Evolutionary conservation across 2,329 filamentous ascomycete genomes (phyloP).

Genomic region (Rhynchosporium secalis): DNA sequence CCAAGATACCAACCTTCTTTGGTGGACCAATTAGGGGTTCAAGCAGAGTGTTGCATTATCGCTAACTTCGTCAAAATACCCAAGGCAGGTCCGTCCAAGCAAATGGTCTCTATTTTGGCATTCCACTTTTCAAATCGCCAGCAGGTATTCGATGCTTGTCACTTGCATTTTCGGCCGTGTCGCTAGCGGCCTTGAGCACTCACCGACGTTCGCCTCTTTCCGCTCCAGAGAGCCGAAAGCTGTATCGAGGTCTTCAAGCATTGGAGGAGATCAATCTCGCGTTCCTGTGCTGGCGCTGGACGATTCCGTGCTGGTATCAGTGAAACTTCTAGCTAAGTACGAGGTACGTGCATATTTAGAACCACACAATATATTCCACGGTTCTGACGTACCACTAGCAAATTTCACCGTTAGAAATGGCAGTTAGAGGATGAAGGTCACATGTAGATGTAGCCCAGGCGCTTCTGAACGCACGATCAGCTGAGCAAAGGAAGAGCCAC

Average conservation of each 20-base stretch:
- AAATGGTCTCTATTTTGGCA: slow-evolving; percentile 58
- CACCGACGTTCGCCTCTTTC: slow-evolving; percentile 41
- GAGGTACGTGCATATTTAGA: slow-evolving; percentile 45
- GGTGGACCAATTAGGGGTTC: slow-evolving; percentile 43
- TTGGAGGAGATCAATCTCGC: slow-evolving; percentile 52
- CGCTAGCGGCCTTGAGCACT: slow-evolving; percentile 55
- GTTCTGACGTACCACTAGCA: slow-evolving; percentile 35
- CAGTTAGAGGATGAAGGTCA: slow-evolving; percentile 57
- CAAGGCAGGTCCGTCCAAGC: slow-evolving; percentile 47
- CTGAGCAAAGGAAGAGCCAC: background rate
- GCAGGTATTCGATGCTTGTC: slow-evolving; percentile 48
- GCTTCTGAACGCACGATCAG: slow-evolving; percentile 51
- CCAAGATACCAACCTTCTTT: slow-evolving; percentile 26
- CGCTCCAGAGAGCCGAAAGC: slow-evolving; percentile 45
- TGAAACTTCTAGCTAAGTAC: slow-evolving; percentile 59
- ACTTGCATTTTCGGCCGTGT: slow-evolving; percentile 52
- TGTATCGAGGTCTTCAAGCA: slow-evolving; percentile 50
- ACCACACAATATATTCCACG: slow-evolving; percentile 15
- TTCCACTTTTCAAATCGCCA: slow-evolving; percentile 51
- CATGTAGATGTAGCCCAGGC: slow-evolving; percentile 62
- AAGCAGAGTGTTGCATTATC: slow-evolving; percentile 57
- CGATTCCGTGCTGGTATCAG: slow-evolving; percentile 57
- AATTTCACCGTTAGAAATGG: slow-evolving; percentile 52
- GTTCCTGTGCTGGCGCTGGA: slow-evolving; percentile 48
- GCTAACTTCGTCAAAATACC: slow-evolving; percentile 59